A percentile compares a stretch with the other conserved stretches of the same genome.
phyloP scores from a whole-genome alignment of 148 eudicot genomes.

The Rhododendron simsii region DNA sequence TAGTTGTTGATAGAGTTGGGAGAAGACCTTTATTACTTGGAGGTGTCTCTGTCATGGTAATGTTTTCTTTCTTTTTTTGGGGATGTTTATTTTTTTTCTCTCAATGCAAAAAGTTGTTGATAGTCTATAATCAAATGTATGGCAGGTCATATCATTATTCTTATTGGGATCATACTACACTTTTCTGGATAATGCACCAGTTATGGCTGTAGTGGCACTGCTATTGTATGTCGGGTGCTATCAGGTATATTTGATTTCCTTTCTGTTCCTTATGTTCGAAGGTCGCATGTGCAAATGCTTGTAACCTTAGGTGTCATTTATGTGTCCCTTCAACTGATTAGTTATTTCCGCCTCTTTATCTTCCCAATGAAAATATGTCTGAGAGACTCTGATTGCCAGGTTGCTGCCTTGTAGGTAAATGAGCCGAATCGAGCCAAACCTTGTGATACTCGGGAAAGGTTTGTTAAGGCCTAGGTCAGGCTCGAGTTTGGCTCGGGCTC shows the following conservation, averaged over 20 bases:
- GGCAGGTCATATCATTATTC: slow-evolving; percentile 68
- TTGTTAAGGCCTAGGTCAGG: too few species aligned
- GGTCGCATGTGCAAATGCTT: neutral
- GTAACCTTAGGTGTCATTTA: neutral
- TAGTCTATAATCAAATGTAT: slow-evolving; percentile 11
- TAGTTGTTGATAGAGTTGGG: slow-evolving; percentile 81
- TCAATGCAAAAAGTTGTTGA: neutral
- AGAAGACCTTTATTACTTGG: slow-evolving; percentile 96
- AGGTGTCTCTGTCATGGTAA: slow-evolving; percentile 94
- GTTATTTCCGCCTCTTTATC: neutral
- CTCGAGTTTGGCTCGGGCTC: too few species aligned
- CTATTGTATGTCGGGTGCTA: slow-evolving; percentile 91
- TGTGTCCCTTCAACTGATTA: neutral
- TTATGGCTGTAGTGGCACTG: slow-evolving; percentile 77
- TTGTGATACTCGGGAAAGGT: too few species aligned
- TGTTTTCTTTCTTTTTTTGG: neutral
- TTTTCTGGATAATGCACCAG: slow-evolving; percentile 66
- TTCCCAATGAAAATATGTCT: neutral
- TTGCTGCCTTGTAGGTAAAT: neutral
- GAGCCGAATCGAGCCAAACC: too few species aligned
- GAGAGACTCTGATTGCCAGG: neutral
- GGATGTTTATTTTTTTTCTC: neutral
- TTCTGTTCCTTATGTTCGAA: neutral
- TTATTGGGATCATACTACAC: slow-evolving; percentile 93
- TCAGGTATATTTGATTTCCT: slow-evolving; percentile 49